Conservation (phyloP, 352 stramenopile species). For the Nothophytophthora sp. region DNA sequence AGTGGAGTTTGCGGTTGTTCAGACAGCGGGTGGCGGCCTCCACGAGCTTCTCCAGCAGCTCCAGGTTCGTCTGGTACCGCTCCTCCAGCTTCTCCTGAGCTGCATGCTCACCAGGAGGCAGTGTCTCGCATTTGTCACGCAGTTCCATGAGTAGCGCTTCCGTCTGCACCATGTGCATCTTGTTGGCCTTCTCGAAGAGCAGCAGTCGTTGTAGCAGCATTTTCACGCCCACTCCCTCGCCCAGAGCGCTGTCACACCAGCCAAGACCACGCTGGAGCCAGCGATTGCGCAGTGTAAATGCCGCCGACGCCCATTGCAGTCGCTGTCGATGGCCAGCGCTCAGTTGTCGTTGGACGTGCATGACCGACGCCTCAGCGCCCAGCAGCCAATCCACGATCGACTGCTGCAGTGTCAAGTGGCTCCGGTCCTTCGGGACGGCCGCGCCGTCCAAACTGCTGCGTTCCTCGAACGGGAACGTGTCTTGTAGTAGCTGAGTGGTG, state of each 20-base stretch:
- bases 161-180: conserved; percentile 79
- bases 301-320: conserved; percentile 55
- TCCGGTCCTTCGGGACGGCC: conserved; percentile 49
- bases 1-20: conserved; percentile 80
- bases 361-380: conserved; percentile 46
- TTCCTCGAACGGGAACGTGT: conserved; percentile 46
- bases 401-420: conserved; percentile 41
- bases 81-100: conserved; percentile 42
- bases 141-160: conserved; percentile 58
- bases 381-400: conserved; percentile 65
- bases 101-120: conserved; percentile 43
- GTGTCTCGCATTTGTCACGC: conserved; percentile 59
- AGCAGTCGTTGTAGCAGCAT: conserved; percentile 55
- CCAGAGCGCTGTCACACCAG: conserved; percentile 57
- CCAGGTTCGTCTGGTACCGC: conserved; percentile 41
- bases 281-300: conserved; percentile 57
- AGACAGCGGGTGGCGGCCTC: conserved; percentile 56
- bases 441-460: conserved; percentile 38
- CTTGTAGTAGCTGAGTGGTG: conserved; percentile 32
- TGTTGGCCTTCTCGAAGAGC: conserved; percentile 65
- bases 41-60: conserved; percentile 55
- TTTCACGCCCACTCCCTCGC: conserved; percentile 63
- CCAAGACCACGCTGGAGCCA: conserved; percentile 68
- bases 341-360: conserved; percentile 46
- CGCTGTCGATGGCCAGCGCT: conserved; percentile 54